These are phyloP conservation scores for Linum trigynum DNA, from an alignment of 345 rosid genomes.

Conservation along the genomic window DNA sequence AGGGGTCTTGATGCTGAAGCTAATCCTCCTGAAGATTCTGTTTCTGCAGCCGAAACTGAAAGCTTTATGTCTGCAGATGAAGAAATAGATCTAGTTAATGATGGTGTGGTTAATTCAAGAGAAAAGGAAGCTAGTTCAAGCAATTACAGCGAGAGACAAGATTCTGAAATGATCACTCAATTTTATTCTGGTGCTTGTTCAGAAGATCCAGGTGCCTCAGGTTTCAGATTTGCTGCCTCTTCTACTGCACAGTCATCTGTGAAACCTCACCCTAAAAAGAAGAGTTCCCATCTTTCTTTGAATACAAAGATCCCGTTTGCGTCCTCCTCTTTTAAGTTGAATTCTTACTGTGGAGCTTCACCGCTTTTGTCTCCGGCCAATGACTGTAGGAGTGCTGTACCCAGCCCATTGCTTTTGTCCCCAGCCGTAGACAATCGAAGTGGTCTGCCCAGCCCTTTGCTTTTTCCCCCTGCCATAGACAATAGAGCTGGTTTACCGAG, in stretches of 20 bases:
- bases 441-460: conserved; percentile 27
- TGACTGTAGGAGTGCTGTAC: conserved; percentile 28
- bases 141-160: conserved; percentile 34
- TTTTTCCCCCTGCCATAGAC: conserved; percentile 24
- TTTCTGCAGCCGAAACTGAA: conserved; percentile 74
- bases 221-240: conserved; percentile 70
- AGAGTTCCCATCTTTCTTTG: conserved; percentile 29
- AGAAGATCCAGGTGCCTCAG: conserved; percentile 33
- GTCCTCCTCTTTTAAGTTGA: conserved; percentile 35
- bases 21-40: conserved; percentile 34
- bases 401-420: conserved; percentile 26
- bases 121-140: conserved; percentile 60
- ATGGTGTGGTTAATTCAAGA: conserved; percentile 36
- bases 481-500: conserved; percentile 32
- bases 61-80: conserved; percentile 83
- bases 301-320: conserved; percentile 31
- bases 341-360: conserved; percentile 37
- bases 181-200: conserved; percentile 27
- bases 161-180: conserved; percentile 30
- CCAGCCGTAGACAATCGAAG: conserved; percentile 30
- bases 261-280: conserved; percentile 42
- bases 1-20: conserved; percentile 30
- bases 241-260: conserved; percentile 39
- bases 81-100: conserved; percentile 52
- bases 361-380: conserved; percentile 29